Percentiles rank a stretch among this genome's conserved stretches.
These are phyloP conservation scores for Zelonia costaricensis DNA, from an alignment of 208 protist genomes.

Conservation along the genomic window DNA sequence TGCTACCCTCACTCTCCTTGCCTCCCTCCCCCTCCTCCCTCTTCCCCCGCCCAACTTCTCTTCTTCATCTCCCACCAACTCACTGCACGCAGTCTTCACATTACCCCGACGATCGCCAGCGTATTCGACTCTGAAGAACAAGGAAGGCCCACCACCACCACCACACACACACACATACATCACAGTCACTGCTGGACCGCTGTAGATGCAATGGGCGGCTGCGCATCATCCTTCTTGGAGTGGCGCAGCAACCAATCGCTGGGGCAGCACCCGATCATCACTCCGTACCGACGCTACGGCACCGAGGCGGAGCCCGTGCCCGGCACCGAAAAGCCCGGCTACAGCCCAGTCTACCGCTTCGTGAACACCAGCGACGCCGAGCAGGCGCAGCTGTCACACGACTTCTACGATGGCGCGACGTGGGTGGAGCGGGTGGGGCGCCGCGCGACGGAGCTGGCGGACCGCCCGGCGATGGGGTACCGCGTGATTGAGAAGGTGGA, in stretches of 20 bases:
- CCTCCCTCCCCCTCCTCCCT: background rate
- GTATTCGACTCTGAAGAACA: no score
- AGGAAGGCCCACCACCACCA: background rate
- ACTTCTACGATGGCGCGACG: constrained; percentile 42
- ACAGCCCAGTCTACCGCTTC: constrained; percentile 52
- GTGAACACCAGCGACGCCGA: constrained; percentile 32
- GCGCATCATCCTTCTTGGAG: constrained; percentile 49
- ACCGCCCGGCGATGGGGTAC: constrained; percentile 55
- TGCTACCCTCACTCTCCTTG: background rate
- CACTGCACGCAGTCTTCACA: background rate
- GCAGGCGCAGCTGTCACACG: constrained; percentile 27
- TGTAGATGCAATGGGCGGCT: constrained; percentile 43
- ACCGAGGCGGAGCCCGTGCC: constrained; percentile 24
- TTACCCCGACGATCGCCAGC: no score
- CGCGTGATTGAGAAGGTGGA: constrained; percentile 50
- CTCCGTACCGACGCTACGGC: constrained; percentile 36
- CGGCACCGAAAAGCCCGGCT: constrained; percentile 32
- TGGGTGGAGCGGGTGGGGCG: constrained; percentile 37
- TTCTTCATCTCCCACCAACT: background rate
- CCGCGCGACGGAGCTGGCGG: constrained; percentile 14
- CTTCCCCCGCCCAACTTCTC: background rate
- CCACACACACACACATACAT: background rate
- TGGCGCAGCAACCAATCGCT: constrained; percentile 32
- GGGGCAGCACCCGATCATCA: constrained; percentile 35
- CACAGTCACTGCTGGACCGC: no score